Evolutionary conservation across 129 eudicot genomes (phyloP).

Genomic region (Saussurea involucrata): DNA sequence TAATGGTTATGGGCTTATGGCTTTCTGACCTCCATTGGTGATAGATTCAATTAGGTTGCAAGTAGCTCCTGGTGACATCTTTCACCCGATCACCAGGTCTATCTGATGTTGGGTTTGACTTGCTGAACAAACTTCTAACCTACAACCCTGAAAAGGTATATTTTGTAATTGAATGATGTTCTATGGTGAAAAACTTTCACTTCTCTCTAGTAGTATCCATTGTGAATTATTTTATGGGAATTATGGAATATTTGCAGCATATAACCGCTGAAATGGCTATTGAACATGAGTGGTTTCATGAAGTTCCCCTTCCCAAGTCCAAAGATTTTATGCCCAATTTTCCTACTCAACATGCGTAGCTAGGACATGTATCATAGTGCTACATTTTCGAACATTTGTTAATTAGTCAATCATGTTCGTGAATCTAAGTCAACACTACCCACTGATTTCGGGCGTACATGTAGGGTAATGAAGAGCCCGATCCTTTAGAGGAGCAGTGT

Average conservation of each 20-base stretch:
- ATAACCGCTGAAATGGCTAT: conserved; percentile 63
- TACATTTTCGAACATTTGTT: not conserved
- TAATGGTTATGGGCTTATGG: too few species aligned
- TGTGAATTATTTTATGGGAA: not conserved
- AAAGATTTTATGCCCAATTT: conserved; percentile 87
- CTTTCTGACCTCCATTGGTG: conserved; percentile 58
- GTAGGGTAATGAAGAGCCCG: conserved; percentile 53
- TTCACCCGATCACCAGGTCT: conserved; percentile 56
- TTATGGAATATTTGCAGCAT: conserved; percentile 38
- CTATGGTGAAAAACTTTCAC: not conserved
- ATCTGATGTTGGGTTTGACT: conserved; percentile 56
- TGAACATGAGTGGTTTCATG: conserved; percentile 61
- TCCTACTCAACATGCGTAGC: conserved; percentile 86
- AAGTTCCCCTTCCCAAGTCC: conserved; percentile 65
- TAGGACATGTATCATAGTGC: conserved; percentile 42
- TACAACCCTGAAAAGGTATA: conserved; percentile 48
- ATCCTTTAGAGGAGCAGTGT: conserved; percentile 18
- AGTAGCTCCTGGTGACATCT: conserved; percentile 27
- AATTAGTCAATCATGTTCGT: not conserved
- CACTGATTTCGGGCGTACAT: conserved; percentile 37
- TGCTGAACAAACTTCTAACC: not conserved
- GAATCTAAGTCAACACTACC: not conserved
- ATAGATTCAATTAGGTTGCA: conserved; percentile 25
- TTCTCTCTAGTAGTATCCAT: not conserved
- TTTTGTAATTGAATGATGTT: not conserved